Base-by-base conservation (phyloP, 2,329 filamentous ascomycete species). In the Pyricularia pennisetigena region DNA sequence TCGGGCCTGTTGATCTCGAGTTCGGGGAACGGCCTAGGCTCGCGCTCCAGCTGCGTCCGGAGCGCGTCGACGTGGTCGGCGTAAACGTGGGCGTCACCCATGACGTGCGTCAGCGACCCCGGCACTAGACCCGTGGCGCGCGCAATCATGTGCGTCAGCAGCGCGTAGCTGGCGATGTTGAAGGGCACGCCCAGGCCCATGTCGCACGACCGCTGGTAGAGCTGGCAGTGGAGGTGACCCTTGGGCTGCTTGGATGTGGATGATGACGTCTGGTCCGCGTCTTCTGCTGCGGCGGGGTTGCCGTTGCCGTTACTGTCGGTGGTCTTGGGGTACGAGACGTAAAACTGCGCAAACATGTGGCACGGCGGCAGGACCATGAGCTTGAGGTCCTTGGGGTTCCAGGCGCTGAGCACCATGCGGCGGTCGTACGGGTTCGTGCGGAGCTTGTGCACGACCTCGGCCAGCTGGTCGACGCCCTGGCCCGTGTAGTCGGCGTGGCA, bases 11-110 rank as follows among this genome's bases (percentile, higher is more conserved):
- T 80, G 69, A 98, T 93, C 71, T 89, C 86, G 69, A 99, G 76
- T 65, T 86, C 87, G 0, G 95, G 95, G 72, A 98, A 98, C 0
- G 87, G 85, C 12, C 88, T 85, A 29, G 95, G 95, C 76, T 94
- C 90, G 8, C 95, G 83, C 76, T 87, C 85, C 41, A 98, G 76
- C 80, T 99, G 95, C 68, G 87, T 85, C 75, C 90, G 86, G 69
- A 99, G 82, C 14, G 95, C 94, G 68, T 97, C 93, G 8, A 97
- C 86, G 77, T 99, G 95, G 77, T 99, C 94, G 8, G 90, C 80
- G 79, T 99, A 99, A 1, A 99, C 90, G 78, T 99, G 95, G n/a
- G 94, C 93, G 78, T 99, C 95, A 16, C 95, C 95, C 93, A 99
- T 97, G 65, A 93, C 93, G 78, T 98, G 95, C 57, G 93, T 95